phyloP scores from a whole-genome alignment of 148 eudicot species.

The Mesembryanthemum crystallinum region DNA sequence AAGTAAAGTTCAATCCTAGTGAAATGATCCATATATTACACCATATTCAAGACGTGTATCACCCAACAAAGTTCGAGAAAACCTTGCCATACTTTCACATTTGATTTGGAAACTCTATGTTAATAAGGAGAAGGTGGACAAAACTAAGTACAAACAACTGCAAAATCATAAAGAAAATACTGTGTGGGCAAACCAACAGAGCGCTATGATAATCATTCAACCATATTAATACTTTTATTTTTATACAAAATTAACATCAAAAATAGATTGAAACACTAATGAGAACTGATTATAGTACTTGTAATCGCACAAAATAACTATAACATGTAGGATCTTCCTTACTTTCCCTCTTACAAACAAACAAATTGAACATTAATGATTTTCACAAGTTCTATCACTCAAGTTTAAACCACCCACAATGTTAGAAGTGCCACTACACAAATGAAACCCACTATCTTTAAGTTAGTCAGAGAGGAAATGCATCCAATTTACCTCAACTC shows the following conservation, averaged over 20 bases:
- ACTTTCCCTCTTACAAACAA: background rate
- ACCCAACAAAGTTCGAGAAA: background rate
- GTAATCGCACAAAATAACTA: background rate
- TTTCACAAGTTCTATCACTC: background rate
- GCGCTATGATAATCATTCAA: background rate
- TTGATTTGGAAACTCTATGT: no score
- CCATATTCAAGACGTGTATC: background rate
- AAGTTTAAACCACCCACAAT: background rate
- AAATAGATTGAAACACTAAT: no score
- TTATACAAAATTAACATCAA: no score
- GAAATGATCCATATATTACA: background rate
- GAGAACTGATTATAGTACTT: background rate
- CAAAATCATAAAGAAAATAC: background rate
- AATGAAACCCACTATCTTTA: background rate
- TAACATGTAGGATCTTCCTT: background rate
- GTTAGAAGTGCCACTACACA: background rate
- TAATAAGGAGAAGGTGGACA: no score
- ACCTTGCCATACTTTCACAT: no score
- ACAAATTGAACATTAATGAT: background rate
- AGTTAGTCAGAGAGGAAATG: background rate
- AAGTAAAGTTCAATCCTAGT: background rate
- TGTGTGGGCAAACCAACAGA: background rate
- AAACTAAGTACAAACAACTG: no score
- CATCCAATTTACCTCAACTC: constrained; percentile 62
- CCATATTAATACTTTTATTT: background rate